Evolutionary conservation across 495 filamentous ascomycete species (phyloP).

Genomic region (Penicillium parvum): DNA sequence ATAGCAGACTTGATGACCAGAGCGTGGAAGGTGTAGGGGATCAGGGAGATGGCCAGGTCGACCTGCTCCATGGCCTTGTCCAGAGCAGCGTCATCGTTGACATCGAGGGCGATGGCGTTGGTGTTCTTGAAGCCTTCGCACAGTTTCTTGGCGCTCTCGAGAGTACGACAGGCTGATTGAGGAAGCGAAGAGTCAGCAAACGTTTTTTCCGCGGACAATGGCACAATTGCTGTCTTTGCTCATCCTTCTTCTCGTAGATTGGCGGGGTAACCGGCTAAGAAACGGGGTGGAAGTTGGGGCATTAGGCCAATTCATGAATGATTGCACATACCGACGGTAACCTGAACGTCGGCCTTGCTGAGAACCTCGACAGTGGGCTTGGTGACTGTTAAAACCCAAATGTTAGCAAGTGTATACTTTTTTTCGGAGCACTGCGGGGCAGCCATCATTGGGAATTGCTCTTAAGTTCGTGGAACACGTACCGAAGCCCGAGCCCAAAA

Average conservation of each 20-base stretch:
- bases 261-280: constrained; percentile 8
- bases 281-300: not conserved
- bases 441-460: constrained; percentile 3
- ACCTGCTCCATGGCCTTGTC: constrained; percentile 67
- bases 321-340: constrained; percentile 68
- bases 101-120: constrained; percentile 75
- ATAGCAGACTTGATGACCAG: constrained; percentile 93
- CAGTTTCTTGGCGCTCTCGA: constrained; percentile 71
- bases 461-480: constrained; percentile 6
- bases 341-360: constrained; percentile 66
- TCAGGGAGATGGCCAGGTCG: constrained; percentile 76
- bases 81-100: constrained; percentile 65
- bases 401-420: constrained; percentile 11
- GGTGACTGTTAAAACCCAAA: constrained; percentile 46
- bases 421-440: constrained; percentile 26
- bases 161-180: constrained; percentile 73
- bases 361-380: constrained; percentile 76
- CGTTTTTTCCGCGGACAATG: not conserved
- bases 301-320: not conserved
- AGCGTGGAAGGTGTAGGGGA: constrained; percentile 92
- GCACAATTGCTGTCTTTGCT: not conserved
- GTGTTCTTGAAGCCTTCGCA: constrained; percentile 65
- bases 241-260: not conserved
- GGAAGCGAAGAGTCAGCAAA: constrained; percentile 2
- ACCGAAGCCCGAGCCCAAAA: constrained; percentile 74